Percentiles rank a stretch among this genome's conserved stretches.
phyloP scores from a whole-genome alignment of 2,329 filamentous ascomycete genomes.

The Colletotrichum magnum region DNA sequence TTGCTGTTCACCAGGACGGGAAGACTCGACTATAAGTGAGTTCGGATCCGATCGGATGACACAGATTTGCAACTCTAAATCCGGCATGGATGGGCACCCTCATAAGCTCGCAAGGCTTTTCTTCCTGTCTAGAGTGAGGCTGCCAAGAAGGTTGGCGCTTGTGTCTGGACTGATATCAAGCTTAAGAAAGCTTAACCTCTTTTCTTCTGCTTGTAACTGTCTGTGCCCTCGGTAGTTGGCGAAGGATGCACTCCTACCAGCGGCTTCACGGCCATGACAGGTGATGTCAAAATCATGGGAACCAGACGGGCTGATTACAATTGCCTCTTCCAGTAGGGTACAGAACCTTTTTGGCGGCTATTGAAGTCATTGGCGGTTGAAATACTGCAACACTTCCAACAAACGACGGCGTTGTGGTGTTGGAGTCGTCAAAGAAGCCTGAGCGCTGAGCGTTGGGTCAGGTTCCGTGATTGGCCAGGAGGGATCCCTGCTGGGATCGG shows the following conservation, averaged over 20 bases:
- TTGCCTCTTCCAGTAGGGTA: not conserved
- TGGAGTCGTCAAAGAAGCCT: not conserved
- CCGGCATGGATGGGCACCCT: constrained; percentile 3
- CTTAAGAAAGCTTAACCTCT: constrained; percentile 25
- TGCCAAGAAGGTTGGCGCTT: constrained; percentile 37
- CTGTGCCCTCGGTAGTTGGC: constrained; percentile 27
- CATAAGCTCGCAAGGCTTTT: not conserved
- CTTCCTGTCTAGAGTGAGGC: constrained; percentile 27
- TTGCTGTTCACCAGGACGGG: not conserved
- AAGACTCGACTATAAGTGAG: constrained; percentile 7
- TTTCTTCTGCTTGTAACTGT: not conserved
- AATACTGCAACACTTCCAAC: too few species aligned
- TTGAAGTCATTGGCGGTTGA: not conserved
- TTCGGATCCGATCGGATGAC: constrained; percentile 37
- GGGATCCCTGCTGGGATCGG: not conserved
- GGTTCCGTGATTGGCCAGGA: not conserved
- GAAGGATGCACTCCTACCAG: not conserved
- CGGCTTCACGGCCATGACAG: not conserved
- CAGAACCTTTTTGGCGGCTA: not conserved
- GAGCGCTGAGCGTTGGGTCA: constrained; percentile 7
- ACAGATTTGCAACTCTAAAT: constrained; percentile 39
- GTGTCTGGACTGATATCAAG: constrained; percentile 35
- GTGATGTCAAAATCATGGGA: constrained; percentile 3
- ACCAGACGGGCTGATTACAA: not conserved
- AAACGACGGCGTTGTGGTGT: not conserved